Conservation (phyloP, 2,329 filamentous ascomycete genomes). For the Knufia fluminis region DNA sequence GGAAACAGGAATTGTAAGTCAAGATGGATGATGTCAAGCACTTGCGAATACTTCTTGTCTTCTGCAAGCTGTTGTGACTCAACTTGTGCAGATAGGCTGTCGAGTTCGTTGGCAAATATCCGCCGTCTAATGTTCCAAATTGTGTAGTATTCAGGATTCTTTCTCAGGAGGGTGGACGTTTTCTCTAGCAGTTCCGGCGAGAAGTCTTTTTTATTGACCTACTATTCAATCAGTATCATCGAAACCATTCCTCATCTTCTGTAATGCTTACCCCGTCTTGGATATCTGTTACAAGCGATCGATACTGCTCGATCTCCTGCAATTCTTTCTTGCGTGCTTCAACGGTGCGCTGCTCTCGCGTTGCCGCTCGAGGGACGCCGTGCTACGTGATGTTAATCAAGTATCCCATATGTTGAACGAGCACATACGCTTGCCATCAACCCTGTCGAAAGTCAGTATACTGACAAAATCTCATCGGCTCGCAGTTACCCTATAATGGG, state of each 20-base stretch:
- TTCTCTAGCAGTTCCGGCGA: constrained; percentile 35
- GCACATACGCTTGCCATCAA: constrained; percentile 21
- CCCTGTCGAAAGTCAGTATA: not conserved
- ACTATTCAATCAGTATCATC: constrained; percentile 8
- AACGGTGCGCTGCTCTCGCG: constrained; percentile 52
- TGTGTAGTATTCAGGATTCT: constrained; percentile 42
- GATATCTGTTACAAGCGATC: constrained; percentile 58
- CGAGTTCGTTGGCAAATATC: constrained; percentile 31
- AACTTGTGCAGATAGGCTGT: constrained; percentile 16
- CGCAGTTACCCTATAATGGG: no score
- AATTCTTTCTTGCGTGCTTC: constrained; percentile 63
- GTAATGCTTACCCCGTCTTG: constrained; percentile 49
- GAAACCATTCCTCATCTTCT: not conserved
- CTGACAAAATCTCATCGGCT: no score
- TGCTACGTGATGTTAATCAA: constrained; percentile 49
- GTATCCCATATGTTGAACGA: not conserved
- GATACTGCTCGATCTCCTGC: constrained; percentile 68
- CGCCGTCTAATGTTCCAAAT: constrained; percentile 53
- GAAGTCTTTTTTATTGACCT: constrained; percentile 34
- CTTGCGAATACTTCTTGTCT: constrained; percentile 25
- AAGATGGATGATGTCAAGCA: constrained; percentile 51
- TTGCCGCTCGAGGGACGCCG: constrained; percentile 64
- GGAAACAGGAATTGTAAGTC: constrained; percentile 79
- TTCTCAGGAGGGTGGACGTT: constrained; percentile 35
- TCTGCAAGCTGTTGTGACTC: constrained; percentile 22